Conservation (phyloP, 2,329 filamentous ascomycete genomes). For the Bipolaris cookei region DNA sequence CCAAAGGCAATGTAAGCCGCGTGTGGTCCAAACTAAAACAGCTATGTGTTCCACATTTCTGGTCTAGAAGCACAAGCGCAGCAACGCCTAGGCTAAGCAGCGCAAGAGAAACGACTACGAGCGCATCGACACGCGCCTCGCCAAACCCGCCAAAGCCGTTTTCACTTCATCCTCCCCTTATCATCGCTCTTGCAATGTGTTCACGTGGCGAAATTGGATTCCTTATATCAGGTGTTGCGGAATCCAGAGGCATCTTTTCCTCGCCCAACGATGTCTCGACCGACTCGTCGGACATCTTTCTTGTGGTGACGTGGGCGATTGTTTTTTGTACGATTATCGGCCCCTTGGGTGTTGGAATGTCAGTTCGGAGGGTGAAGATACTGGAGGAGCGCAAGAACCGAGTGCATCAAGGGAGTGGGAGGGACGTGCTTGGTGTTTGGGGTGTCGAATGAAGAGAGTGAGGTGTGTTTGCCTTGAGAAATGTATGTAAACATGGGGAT, state of each 20-base stretch:
- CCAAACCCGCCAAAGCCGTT: slow-evolving; percentile 54
- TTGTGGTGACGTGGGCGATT: slow-evolving; percentile 64
- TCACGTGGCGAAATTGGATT: slow-evolving; percentile 82
- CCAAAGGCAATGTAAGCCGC: background rate
- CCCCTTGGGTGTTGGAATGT: slow-evolving; percentile 59
- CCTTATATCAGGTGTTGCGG: slow-evolving; percentile 72
- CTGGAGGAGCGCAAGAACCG: slow-evolving; percentile 47
- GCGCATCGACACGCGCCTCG: slow-evolving; percentile 20
- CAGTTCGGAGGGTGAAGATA: slow-evolving; percentile 55
- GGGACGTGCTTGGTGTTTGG: slow-evolving; percentile 55
- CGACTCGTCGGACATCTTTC: slow-evolving; percentile 55
- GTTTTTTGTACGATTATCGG: slow-evolving; percentile 63
- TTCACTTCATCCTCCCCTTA: slow-evolving; percentile 70
- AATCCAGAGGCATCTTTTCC: slow-evolving; percentile 60
- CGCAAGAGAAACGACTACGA: background rate
- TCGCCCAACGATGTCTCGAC: slow-evolving; percentile 15
- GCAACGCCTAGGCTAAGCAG: background rate
- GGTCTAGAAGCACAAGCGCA: background rate
- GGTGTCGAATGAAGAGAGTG: slow-evolving; percentile 39
- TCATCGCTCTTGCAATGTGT: slow-evolving; percentile 74
- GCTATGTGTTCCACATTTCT: background rate
- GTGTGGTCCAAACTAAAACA: background rate
- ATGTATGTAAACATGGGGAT: too few species aligned
- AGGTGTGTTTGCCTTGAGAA: too few species aligned
- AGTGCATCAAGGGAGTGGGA: slow-evolving; percentile 39